Evolutionary conservation across 139 green algal species (phyloP).

Genomic region (Haematococcus sp.): DNA sequence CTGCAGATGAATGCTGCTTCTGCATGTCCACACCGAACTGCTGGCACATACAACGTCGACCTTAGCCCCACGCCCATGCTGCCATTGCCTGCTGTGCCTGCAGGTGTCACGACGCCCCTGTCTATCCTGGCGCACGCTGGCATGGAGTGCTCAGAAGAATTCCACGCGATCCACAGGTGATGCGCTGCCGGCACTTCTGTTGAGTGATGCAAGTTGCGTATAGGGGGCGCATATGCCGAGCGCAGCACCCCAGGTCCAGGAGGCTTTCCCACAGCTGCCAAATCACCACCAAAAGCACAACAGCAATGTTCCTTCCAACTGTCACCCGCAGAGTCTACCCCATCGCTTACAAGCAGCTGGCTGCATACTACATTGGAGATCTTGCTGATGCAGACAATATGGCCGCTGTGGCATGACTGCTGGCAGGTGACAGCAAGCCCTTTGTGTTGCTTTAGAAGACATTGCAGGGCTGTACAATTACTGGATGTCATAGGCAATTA

Average conservation of each 20-base stretch:
- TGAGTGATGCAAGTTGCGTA: not conserved
- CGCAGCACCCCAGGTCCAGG: no score
- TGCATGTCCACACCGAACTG: no score
- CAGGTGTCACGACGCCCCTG: slow-evolving; percentile 23
- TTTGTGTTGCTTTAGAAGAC: no score
- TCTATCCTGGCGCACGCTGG: slow-evolving; percentile 34
- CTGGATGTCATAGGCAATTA: no score
- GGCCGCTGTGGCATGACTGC: no score
- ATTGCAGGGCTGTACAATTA: no score
- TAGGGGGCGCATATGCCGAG: not conserved
- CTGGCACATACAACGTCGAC: no score
- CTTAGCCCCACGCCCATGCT: no score
- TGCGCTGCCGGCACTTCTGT: not conserved
- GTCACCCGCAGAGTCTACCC: slow-evolving; percentile 16
- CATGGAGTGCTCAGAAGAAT: slow-evolving; percentile 38
- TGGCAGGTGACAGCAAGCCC: no score
- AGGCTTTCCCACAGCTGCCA: not conserved
- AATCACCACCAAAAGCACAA: not conserved
- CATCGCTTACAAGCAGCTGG: slow-evolving; percentile 33
- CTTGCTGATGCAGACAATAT: slow-evolving; percentile 6
- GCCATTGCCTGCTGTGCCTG: no score
- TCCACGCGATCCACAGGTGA: slow-evolving; percentile 32
- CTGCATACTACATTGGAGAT: slow-evolving; percentile 34
- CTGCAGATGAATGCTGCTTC: no score
- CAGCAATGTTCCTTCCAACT: not conserved